Evolutionary conservation across 2,329 filamentous ascomycete species (phyloP).

Genomic region (Fusarium nanum): DNA sequence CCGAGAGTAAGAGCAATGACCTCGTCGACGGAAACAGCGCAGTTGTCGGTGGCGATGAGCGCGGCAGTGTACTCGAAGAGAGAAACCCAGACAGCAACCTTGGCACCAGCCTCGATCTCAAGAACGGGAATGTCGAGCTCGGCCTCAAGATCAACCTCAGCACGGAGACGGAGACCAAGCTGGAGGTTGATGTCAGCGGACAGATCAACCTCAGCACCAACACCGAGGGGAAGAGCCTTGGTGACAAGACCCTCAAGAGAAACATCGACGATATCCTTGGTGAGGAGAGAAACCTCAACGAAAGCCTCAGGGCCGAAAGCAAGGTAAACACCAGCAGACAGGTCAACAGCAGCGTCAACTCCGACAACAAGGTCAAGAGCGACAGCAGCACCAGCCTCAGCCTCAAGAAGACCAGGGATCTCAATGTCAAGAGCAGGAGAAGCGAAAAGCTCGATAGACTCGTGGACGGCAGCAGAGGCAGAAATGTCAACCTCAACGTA

Average conservation of each 20-base stretch:
- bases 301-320: conserved; percentile 59
- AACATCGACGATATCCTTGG: conserved; percentile 54
- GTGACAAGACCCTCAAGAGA: conserved; percentile 54
- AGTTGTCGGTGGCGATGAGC: conserved; percentile 52
- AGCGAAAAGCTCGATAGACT: conserved; percentile 63
- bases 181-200: conserved; percentile 60
- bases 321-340: conserved; percentile 60
- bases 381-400: conserved; percentile 59
- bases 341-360: conserved; percentile 61
- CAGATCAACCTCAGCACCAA: conserved; percentile 45
- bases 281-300: conserved; percentile 56
- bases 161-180: conserved; percentile 63
- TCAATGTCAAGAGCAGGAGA: conserved; percentile 53
- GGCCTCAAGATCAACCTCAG: conserved; percentile 57
- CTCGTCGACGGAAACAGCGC: conserved; percentile 48
- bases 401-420: conserved; percentile 53
- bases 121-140: conserved; percentile 45
- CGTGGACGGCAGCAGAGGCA: conserved; percentile 59
- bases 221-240: conserved; percentile 43
- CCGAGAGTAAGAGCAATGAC: conserved; percentile 42
- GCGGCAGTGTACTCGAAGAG: conserved; percentile 64
- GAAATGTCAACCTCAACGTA: conserved; percentile 62
- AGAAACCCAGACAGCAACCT: conserved; percentile 62
- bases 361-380: conserved; percentile 64
- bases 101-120: conserved; percentile 55